A percentile compares a stretch with the other conserved stretches of the same genome.
Evolutionary conservation across 345 rosid genomes (phyloP).

Genomic region (Cardiospermum halicacabum): DNA sequence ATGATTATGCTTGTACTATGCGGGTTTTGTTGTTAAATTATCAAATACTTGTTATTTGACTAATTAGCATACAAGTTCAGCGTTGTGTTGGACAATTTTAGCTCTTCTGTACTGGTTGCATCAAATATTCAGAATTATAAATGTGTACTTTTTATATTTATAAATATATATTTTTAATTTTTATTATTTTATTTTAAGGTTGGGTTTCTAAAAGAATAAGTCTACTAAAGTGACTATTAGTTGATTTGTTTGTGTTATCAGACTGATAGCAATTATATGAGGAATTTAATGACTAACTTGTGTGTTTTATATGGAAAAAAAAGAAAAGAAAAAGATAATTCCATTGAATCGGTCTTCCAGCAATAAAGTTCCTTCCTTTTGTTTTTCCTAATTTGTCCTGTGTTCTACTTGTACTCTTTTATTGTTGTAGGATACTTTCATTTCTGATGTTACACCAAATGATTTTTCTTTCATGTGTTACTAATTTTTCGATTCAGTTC

Average conservation of each 20-base stretch:
- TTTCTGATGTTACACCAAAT: neutral
- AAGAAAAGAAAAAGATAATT: neutral
- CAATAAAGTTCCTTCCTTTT: neutral
- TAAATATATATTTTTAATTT: too few species aligned
- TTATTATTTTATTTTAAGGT: too few species aligned
- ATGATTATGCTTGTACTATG: neutral
- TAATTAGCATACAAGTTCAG: neutral
- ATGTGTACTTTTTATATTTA: too few species aligned
- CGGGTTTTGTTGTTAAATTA: neutral
- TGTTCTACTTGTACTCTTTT: neutral
- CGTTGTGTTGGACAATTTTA: neutral
- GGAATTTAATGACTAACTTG: neutral
- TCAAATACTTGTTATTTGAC: neutral
- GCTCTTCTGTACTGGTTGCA: neutral
- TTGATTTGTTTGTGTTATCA: neutral
- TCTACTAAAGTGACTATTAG: neutral
- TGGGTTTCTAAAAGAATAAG: too few species aligned
- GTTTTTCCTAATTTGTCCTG: neutral
- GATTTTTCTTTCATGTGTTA: neutral
- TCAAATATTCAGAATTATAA: too few species aligned
- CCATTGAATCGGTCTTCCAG: neutral
- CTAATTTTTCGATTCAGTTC: conserved; percentile 5
- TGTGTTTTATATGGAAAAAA: neutral
- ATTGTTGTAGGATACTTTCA: neutral
- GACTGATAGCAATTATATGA: neutral